Base-by-base conservation (phyloP, 164 flowering plant species). In the Aristolochia californica region DNA sequence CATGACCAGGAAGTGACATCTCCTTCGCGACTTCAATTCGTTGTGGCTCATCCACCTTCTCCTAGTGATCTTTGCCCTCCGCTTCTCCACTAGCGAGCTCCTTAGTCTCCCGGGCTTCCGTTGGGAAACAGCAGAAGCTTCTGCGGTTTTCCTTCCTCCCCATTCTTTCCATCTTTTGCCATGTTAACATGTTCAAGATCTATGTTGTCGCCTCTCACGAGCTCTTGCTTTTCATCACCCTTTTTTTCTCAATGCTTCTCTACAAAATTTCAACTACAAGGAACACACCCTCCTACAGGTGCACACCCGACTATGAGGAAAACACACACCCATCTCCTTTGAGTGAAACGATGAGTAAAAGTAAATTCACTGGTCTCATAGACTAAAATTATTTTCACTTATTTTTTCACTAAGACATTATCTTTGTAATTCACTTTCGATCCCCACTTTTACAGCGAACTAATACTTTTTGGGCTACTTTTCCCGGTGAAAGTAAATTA, bases 191-290 rank as follows among this genome's bases (percentile, higher is more conserved):
- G 45, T 87, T 91, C 69, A 73, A 75, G 59, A 0, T 68, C 59
- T 78, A 84, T 44, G 49, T 75, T 5, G 79, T 81, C 13, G 70
- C 82, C 26, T 80, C 91, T 0, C 67, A 79, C 4, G 95, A 90
- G 0, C 34, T 87, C 21, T 72, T 75, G 55, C 65, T 87, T 67
- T 52, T 87, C 2, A 45, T 77, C 15, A 77, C 79, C 59, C 72
- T 82, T 77, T 73, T 69, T 74, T 87, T 48, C 65, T 84, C 25
- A 70, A 73, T 57, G 71, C 68, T 30, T 84, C 88, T 12, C 61
- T 76, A 58, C 65, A 65, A 55, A 75, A 75, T 25, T 47, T 28
- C 1, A 66, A 58, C 45, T 73, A 71, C 1, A n/a, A n/a, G n/a
- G 9, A 55, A 3, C 43, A 30, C 16, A 43, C 27, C 0, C 69